These are phyloP conservation scores for Neurospora sp. DNA, from an alignment of 495 filamentous ascomycete species.

Conservation along the genomic window DNA sequence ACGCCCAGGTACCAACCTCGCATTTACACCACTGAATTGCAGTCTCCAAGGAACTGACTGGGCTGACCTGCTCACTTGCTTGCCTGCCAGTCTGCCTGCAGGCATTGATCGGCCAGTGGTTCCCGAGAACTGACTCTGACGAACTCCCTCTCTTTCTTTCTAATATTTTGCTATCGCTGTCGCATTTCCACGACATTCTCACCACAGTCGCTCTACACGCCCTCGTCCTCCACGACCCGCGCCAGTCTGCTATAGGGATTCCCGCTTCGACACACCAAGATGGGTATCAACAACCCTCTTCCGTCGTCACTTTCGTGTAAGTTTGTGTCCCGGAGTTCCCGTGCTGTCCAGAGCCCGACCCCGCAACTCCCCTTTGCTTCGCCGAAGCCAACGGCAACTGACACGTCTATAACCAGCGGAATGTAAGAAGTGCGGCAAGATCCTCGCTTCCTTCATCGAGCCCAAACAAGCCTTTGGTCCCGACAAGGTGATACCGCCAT, in stretches of 20 bases:
- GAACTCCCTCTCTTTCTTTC: not conserved
- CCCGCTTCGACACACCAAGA: constrained; percentile 5
- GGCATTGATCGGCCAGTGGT: not conserved
- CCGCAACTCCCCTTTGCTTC: not conserved
- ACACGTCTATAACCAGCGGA: constrained; percentile 45
- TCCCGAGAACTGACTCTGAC: not conserved
- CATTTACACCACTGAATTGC: not conserved
- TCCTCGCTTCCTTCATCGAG: constrained; percentile 89
- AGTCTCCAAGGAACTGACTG: not conserved
- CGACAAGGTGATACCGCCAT: constrained; percentile 93
- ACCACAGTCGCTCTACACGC: not conserved
- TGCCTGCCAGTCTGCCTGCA: not conserved
- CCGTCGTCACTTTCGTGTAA: constrained; percentile 50
- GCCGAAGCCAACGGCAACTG: not conserved
- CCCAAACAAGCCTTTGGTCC: constrained; percentile 90
- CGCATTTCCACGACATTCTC: not conserved
- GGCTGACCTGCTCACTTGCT: not conserved
- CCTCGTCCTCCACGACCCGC: not conserved
- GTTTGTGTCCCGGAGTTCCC: constrained; percentile 18
- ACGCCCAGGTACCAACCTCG: not conserved
- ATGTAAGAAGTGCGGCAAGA: constrained; percentile 86
- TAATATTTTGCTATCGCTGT: not conserved
- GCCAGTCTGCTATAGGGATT: not conserved
- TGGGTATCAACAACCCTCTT: constrained; percentile 50
- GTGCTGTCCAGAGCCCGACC: not conserved